Evolutionary conservation across 163 green algal species (phyloP).

Genomic region (Scenedesmus sp.): DNA sequence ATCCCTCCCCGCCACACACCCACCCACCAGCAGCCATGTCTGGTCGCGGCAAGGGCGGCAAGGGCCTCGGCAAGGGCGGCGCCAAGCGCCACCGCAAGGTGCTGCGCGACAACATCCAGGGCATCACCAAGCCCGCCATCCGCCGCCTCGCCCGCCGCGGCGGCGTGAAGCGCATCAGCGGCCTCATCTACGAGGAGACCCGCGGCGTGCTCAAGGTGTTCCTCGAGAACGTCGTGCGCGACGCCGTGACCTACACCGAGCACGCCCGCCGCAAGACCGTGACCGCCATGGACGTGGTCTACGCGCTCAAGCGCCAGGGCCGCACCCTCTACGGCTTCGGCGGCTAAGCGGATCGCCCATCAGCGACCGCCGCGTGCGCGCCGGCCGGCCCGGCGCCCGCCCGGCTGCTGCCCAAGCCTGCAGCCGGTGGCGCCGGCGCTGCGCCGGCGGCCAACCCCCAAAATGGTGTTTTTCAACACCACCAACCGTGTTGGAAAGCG

Average conservation of each 20-base stretch:
- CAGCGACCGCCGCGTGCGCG: too few relatives aligned
- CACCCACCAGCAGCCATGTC: too few relatives aligned
- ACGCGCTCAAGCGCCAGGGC: constrained; percentile 94
- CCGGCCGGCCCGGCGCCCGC: too few relatives aligned
- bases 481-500: too few relatives aligned
- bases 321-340: constrained; percentile 93
- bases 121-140: constrained; percentile 96
- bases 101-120: constrained; percentile 95
- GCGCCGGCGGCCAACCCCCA: too few relatives aligned
- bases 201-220: constrained; percentile 88
- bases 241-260: constrained; percentile 92
- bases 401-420: too few relatives aligned
- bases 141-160: constrained; percentile 86
- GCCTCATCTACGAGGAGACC: constrained; percentile 99
- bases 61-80: constrained; percentile 95
- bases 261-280: constrained; percentile 84
- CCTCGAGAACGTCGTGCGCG: constrained; percentile 72
- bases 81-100: constrained; percentile 97
- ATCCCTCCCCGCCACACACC: too few relatives aligned
- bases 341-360: too few relatives aligned
- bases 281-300: constrained; percentile 79
- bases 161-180: constrained; percentile 93
- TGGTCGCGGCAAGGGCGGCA: constrained; percentile 88
- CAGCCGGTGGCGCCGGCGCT: too few relatives aligned
- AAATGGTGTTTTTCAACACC: too few relatives aligned